Evolutionary conservation across 2,329 filamentous ascomycete genomes (phyloP), one percentile per base, ranked within the genome.

Genomic region (Venturia carpophila): DNA sequence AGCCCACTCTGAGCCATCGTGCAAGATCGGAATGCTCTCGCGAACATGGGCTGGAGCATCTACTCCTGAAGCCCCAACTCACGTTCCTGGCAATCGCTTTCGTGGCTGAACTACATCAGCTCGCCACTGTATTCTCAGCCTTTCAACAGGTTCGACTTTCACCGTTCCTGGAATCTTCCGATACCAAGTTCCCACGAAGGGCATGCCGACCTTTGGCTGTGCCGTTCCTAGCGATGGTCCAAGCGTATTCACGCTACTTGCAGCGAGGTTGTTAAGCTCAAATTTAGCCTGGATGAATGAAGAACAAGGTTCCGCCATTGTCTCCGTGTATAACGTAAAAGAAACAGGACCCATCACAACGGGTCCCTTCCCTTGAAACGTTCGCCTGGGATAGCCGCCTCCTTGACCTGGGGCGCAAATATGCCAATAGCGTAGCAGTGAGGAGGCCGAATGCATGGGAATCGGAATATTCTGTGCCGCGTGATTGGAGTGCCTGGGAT

Each of bases 131-230:
- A 37, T 34, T 58, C 19, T 58, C 19, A 58, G 52, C 27, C 47
- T 24, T 52, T 21, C 21, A 49, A 24, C 45, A 49, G n/a, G n/a
- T 24, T 24, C 45, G 45, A 49, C 45, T n/a, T 21, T 24, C 45
- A 49, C 45, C 45, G n/a, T 49, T 49, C 45, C n/a, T 49, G 45
- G 45, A 10, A 52, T 52, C 21, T 27, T 52, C 47, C 47, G 47
- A 15, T 52, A 52, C 47, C n/a, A 21, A 11, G 7, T 47, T 21
- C n/a, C n/a, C 19, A 24, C 45, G 9, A 27, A 10, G 10, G 10
- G 21, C 47, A 52, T 24, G 47, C 47, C 21, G 21, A 52, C 21
- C 47, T 27, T 27, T 13, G 47, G 21, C 21, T 27, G 47, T 52
- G 52, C 52, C 52, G 27, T 58, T 21, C 30, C 30, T 37, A 24